Evolutionary conservation across 495 filamentous ascomycete species (phyloP).

Genomic region (Cairneyella variabilis): DNA sequence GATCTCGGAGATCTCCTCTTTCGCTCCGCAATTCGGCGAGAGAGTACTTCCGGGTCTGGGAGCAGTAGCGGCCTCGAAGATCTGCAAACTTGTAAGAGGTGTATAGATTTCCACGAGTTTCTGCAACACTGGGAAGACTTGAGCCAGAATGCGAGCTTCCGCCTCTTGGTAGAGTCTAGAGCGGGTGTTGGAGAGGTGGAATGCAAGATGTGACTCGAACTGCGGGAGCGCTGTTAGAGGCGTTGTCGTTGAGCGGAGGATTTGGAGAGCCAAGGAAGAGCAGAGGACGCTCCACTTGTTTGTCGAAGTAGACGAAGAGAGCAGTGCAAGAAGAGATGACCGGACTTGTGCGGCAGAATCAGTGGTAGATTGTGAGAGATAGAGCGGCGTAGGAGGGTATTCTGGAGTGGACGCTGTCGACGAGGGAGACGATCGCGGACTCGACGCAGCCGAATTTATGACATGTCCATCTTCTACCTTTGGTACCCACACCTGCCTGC

Average conservation of each 20-base stretch:
- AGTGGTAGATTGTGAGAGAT: slow-evolving; percentile 15
- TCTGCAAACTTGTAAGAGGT: slow-evolving; percentile 42
- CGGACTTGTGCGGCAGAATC: slow-evolving; percentile 24
- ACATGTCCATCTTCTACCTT: slow-evolving; percentile 14
- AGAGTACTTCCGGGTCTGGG: slow-evolving; percentile 1
- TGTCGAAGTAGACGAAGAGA: slow-evolving; percentile 13
- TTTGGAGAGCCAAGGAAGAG: slow-evolving; percentile 45
- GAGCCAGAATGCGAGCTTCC: slow-evolving; percentile 16
- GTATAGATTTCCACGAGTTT: slow-evolving; percentile 46
- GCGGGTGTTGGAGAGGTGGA: slow-evolving; percentile 20
- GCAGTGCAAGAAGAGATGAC: slow-evolving; percentile 20
- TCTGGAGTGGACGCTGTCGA: slow-evolving; percentile 32
- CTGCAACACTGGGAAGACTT: slow-evolving; percentile 33
- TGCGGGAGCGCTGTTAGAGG: slow-evolving; percentile 37
- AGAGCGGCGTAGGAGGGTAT: slow-evolving; percentile 23
- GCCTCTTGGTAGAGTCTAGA: slow-evolving; percentile 22
- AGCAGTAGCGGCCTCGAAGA: slow-evolving; percentile 46
- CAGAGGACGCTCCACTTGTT: slow-evolving; percentile 18
- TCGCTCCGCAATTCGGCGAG: background rate
- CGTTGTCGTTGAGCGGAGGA: slow-evolving; percentile 45
- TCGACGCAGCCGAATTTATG: slow-evolving; percentile 10
- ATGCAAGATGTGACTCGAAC: slow-evolving; percentile 39
- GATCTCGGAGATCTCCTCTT: slow-evolving; percentile 47
- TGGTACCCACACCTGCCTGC: slow-evolving; percentile 13
- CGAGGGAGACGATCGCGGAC: slow-evolving; percentile 23